Evolutionary conservation across 257 asterid species (phyloP), one percentile per base, ranked within the genome.

Genomic region (Salvia hispanica): DNA sequence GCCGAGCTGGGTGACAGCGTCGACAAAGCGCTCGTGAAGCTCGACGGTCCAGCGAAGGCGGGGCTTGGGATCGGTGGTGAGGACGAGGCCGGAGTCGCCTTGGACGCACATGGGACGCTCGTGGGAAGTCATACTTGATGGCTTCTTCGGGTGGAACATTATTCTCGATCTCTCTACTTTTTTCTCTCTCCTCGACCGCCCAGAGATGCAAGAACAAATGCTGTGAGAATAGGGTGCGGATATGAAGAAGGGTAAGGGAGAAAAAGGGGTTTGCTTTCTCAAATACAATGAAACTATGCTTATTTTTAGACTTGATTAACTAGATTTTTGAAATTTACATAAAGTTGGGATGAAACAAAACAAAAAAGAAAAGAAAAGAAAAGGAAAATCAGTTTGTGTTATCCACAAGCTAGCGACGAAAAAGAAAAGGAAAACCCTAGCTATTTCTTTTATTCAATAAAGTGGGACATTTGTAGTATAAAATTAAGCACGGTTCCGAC

Each of bases 41-140:
- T 91, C 96, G 51, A 83, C 96, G 0, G 97, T 91, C 97, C 97
- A 91, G 3, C 97, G 78, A 74, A 91, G 97, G 3, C 97, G 92
- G 9, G 97, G 97, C 58, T 91, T 91, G 0, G 97, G 97, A 69
- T 91, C 97, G 6, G 97, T 91, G 9, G 97, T 91, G 66, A 91
- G 95, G 39, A 91, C 97, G 57, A 91, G 96, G 9, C 95, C 96
- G 0, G 97, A 91, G 82, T 91, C 97, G 12, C 84, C 31, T 25
- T 25, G 31, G 31, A 25, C 31, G 31, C 31, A 78, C 86, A 81
- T 81, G 63, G 81, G 84, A 1, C 31, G 2, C 31, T 25, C 31
- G 31, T 25, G 31, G 43, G 82, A 66, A 72, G 61, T 78, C 82
- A 76, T 80, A 64, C 67, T 54, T 28, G 88, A 72, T 7, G 88